Percentiles rank a stretch among this genome's conserved stretches.
Conservation (phyloP, 352 stramenopile genomes). For the Globisporangium spiculum region DNA sequence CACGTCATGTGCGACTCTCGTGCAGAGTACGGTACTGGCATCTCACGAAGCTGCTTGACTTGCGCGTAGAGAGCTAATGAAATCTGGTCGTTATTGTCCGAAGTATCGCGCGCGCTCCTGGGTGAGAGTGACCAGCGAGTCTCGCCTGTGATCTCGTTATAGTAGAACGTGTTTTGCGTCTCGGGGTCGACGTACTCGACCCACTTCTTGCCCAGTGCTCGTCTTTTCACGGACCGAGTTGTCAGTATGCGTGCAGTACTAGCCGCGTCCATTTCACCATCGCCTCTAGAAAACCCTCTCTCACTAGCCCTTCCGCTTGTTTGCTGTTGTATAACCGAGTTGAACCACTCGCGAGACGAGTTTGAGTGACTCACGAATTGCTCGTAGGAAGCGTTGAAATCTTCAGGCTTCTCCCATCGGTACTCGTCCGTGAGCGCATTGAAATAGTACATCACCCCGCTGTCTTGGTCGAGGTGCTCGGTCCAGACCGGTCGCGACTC, state of each 20-base stretch:
- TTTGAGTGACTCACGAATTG: slow-evolving; percentile 36
- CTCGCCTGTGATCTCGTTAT: slow-evolving; percentile 89
- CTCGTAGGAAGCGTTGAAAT: slow-evolving; percentile 61
- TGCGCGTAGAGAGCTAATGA: slow-evolving; percentile 52
- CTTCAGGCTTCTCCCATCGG: slow-evolving; percentile 67
- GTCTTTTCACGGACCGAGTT: slow-evolving; percentile 31
- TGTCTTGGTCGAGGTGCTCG: slow-evolving; percentile 48
- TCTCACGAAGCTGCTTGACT: slow-evolving; percentile 46
- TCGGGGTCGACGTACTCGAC: slow-evolving; percentile 77
- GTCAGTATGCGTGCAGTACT: slow-evolving; percentile 23
- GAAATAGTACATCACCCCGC: slow-evolving; percentile 56
- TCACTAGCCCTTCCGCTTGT: neutral
- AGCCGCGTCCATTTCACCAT: neutral
- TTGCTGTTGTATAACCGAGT: slow-evolving; percentile 17
- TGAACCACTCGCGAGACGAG: slow-evolving; percentile 67
- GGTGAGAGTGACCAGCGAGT: slow-evolving; percentile 82
- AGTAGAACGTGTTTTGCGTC: slow-evolving; percentile 88
- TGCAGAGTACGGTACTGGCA: slow-evolving; percentile 45
- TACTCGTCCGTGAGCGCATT: slow-evolving; percentile 76
- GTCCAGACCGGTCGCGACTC: slow-evolving; percentile 58
- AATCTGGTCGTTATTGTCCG: slow-evolving; percentile 53
- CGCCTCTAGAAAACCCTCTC: neutral
- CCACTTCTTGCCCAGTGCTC: slow-evolving; percentile 72
- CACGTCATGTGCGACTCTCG: slow-evolving; percentile 64
- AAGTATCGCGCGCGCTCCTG: slow-evolving; percentile 53